phyloP scores from a whole-genome alignment of 768 basidiomycete species.

The Trametes cingulata region DNA sequence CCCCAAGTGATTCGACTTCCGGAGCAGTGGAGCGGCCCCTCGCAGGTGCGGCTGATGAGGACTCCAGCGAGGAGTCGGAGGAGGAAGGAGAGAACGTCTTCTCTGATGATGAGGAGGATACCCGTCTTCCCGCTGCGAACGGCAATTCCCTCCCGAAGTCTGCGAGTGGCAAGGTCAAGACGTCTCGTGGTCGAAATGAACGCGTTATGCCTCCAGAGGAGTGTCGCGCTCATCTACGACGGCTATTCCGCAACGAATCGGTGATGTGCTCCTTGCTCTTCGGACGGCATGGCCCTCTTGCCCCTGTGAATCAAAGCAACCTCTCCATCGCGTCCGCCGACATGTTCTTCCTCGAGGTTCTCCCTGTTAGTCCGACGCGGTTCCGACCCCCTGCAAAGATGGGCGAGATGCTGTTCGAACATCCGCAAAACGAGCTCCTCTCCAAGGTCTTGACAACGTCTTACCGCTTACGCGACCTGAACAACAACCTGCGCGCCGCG shows the following conservation, averaged over 20 bases:
- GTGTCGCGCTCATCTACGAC: slow-evolving; percentile 89
- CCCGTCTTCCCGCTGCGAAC: slow-evolving; percentile 20
- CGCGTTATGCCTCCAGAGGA: slow-evolving; percentile 90
- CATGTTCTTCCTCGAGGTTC: slow-evolving; percentile 95
- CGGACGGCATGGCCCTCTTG: slow-evolving; percentile 88
- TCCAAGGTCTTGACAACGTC: slow-evolving; percentile 78
- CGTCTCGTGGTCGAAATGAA: slow-evolving; percentile 79
- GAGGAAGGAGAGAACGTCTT: slow-evolving; percentile 48
- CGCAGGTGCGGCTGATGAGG: slow-evolving; percentile 47
- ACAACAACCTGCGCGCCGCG: slow-evolving; percentile 59
- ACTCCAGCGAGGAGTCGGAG: slow-evolving; percentile 52
- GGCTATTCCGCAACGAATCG: slow-evolving; percentile 81
- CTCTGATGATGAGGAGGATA: slow-evolving; percentile 51
- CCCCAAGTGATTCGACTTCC: background rate
- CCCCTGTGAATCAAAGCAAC: slow-evolving; percentile 56
- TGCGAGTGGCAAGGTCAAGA: slow-evolving; percentile 77
- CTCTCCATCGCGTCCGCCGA: slow-evolving; percentile 80
- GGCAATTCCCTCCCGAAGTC: slow-evolving; percentile 58
- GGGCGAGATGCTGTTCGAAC: slow-evolving; percentile 93
- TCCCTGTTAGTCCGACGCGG: slow-evolving; percentile 91
- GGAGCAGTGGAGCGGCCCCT: background rate
- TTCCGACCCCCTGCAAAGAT: slow-evolving; percentile 93
- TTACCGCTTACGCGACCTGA: slow-evolving; percentile 78
- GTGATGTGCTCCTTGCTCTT: slow-evolving; percentile 86
- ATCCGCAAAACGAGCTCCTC: slow-evolving; percentile 92